Evolutionary conservation across 805 yeast species (phyloP).

Genomic region (Ogataea thermomethanolica): DNA sequence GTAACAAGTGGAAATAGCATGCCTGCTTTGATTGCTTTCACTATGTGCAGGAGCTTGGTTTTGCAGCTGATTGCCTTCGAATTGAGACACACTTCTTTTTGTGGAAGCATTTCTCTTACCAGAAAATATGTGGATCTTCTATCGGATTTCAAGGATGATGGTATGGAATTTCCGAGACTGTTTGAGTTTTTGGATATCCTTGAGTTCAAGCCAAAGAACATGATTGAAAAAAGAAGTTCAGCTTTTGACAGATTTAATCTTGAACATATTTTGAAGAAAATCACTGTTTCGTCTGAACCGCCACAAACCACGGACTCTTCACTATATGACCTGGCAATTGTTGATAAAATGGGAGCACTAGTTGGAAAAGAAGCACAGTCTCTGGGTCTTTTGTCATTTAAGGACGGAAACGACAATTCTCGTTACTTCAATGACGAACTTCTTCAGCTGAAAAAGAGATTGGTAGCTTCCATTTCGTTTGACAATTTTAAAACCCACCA

Average conservation of each 20-base stretch:
- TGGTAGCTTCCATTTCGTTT: slow-evolving; percentile 45
- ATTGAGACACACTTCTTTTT: slow-evolving; percentile 51
- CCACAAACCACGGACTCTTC: slow-evolving; percentile 14
- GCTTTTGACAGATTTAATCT: slow-evolving; percentile 37
- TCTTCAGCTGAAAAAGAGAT: slow-evolving; percentile 32
- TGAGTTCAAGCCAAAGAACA: slow-evolving; percentile 49
- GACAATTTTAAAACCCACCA: slow-evolving; percentile 50
- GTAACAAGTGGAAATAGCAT: slow-evolving; percentile 37
- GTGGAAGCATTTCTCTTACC: slow-evolving; percentile 49
- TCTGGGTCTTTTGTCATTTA: slow-evolving; percentile 25
- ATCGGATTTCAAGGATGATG: slow-evolving; percentile 46
- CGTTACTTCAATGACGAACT: slow-evolving; percentile 24
- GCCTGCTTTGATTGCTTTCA: slow-evolving; percentile 58
- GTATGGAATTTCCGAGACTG: slow-evolving; percentile 62
- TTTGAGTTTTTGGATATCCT: slow-evolving; percentile 68
- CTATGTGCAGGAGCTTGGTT: slow-evolving; percentile 55
- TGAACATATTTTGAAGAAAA: slow-evolving; percentile 40
- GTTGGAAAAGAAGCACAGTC: slow-evolving; percentile 26
- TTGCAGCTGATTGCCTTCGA: slow-evolving; percentile 69
- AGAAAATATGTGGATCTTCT: slow-evolving; percentile 50
- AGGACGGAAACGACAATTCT: slow-evolving; percentile 14
- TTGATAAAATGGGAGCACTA: slow-evolving; percentile 32
- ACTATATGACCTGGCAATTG: slow-evolving; percentile 41
- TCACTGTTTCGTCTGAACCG: slow-evolving; percentile 29
- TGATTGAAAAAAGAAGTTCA: slow-evolving; percentile 40